These are phyloP conservation scores for Spergularia azorica DNA, from an alignment of 179 eudicot species.

Conservation along the genomic window DNA sequence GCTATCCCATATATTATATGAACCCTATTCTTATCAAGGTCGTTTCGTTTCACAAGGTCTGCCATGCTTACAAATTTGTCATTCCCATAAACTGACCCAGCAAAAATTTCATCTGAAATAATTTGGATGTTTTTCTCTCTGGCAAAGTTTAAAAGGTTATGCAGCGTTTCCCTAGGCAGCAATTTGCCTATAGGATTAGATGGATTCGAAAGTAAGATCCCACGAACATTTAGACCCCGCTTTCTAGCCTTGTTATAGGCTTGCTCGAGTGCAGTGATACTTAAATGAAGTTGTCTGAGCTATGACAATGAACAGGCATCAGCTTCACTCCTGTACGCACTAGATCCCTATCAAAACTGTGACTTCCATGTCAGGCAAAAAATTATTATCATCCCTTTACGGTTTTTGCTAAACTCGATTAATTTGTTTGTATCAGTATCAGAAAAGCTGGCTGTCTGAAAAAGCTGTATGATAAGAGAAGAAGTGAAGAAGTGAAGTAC, in stretches of 20 bases:
- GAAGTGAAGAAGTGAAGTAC: constrained; percentile 41
- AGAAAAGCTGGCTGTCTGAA: background rate
- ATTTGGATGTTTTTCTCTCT: constrained; percentile 82
- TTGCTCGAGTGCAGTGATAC: constrained; percentile 57
- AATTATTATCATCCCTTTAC: background rate
- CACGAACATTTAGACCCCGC: constrained; percentile 69
- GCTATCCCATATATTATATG: constrained; percentile 77
- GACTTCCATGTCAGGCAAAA: constrained; percentile 3
- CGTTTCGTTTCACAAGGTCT: constrained; percentile 60
- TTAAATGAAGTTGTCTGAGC: constrained; percentile 63
- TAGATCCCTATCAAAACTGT: constrained; percentile 89
- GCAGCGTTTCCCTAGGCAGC: constrained; percentile 52
- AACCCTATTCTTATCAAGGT: constrained; percentile 59
- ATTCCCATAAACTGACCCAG: constrained; percentile 56
- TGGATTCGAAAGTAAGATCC: constrained; percentile 76
- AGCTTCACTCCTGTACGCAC: constrained; percentile 80
- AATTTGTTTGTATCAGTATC: background rate
- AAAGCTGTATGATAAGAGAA: background rate
- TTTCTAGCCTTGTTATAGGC: constrained; percentile 71
- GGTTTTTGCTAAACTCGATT: background rate
- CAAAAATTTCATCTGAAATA: constrained; percentile 72
- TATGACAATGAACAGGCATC: constrained; percentile 67
- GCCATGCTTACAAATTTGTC: constrained; percentile 79
- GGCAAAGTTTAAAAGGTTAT: constrained; percentile 61
- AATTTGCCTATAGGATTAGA: constrained; percentile 80